Percentiles rank a stretch among this genome's conserved stretches.
These are phyloP conservation scores for Tricholoma sp. DNA, from an alignment of 768 basidiomycete genomes.

Conservation along the genomic window DNA sequence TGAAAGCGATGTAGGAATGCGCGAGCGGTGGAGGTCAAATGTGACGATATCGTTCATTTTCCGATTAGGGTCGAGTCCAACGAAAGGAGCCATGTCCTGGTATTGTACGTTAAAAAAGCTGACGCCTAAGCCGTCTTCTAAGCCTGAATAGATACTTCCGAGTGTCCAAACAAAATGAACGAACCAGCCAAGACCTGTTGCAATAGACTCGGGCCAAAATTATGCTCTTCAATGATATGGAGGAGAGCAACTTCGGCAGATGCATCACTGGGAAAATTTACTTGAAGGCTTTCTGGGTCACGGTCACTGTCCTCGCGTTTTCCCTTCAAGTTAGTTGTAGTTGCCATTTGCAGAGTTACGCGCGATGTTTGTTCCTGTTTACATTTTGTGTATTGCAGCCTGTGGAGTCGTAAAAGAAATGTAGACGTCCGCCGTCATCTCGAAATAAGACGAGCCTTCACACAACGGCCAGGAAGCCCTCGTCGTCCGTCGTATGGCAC, in stretches of 20 bases:
- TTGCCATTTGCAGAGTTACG: too few species aligned
- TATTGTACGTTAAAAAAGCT: slow-evolving; percentile 6
- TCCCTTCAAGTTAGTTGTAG: background rate
- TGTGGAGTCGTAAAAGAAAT: too few species aligned
- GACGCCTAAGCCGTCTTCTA: background rate
- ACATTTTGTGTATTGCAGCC: too few species aligned
- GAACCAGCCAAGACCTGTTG: background rate
- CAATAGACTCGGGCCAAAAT: background rate
- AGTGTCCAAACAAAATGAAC: background rate
- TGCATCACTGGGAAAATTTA: background rate
- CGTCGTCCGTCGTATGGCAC: too few species aligned
- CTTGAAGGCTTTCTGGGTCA: too few species aligned
- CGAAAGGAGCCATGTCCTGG: slow-evolving; percentile 9
- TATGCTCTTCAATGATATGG: background rate
- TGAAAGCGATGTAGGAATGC: slow-evolving; percentile 16
- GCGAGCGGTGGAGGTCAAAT: slow-evolving; percentile 16
- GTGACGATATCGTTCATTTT: slow-evolving; percentile 5
- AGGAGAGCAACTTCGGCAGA: background rate
- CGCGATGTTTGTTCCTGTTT: too few species aligned
- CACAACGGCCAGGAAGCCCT: too few species aligned
- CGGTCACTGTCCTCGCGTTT: background rate
- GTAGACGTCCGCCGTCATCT: too few species aligned
- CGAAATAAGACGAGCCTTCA: too few species aligned
- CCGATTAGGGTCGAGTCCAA: slow-evolving; percentile 10
- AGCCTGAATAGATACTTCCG: background rate